Evolutionary conservation across 2,329 filamentous ascomycete genomes (phyloP), one percentile per base, ranked within the genome.

Genomic region (Pyrenochaeta sp.): DNA sequence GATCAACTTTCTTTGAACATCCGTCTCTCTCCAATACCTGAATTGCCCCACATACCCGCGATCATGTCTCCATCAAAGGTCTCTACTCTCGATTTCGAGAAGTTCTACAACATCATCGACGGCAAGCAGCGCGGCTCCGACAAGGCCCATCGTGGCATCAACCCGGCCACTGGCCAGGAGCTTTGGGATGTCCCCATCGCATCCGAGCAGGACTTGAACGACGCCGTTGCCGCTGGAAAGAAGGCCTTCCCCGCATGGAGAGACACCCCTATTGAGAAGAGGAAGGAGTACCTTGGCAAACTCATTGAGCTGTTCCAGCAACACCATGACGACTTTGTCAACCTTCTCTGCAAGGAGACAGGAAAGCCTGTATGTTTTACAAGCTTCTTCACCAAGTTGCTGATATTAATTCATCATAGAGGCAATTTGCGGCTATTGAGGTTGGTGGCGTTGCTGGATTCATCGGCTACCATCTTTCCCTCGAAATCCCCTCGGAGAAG

Each of bases 71-170:
- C 74, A 22, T 71, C 69, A 48, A 76, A 76, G 51, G 66, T 73
- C 13, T 66, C 67, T 35, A 63, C 53, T 30, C 47, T 71, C 46
- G 60, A 72, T 22, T 73, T 72, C 44, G 63, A 73, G 49, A 77
- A 71, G 30, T 82, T 79, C 60, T 70, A 72, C 46, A 83, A 82
- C 67, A 71, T 80, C 41, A 75, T 82, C 51, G 73, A 80, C 50
- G 79, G 78, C 44, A 66, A 80, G 63, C 63, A 76, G 46, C 69
- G 70, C 13, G 62, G 71, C 13, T 78, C 76, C 1, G 53, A 68
- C 18, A 52, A 67, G 35, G 60, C 72, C 40, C 74, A 77, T 41
- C 73, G 75, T 55, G 72, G 74, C 29, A 67, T 81, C 55, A 81
- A 83, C 61, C 80, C 80, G 1, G 67, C 79, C 3, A 81, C 75